A percentile compares a stretch with the other conserved stretches of the same genome.
These are phyloP conservation scores for Eremochloa ophiuroides DNA, from an alignment of 176 grass and related monocot genomes.

Conservation along the genomic window DNA sequence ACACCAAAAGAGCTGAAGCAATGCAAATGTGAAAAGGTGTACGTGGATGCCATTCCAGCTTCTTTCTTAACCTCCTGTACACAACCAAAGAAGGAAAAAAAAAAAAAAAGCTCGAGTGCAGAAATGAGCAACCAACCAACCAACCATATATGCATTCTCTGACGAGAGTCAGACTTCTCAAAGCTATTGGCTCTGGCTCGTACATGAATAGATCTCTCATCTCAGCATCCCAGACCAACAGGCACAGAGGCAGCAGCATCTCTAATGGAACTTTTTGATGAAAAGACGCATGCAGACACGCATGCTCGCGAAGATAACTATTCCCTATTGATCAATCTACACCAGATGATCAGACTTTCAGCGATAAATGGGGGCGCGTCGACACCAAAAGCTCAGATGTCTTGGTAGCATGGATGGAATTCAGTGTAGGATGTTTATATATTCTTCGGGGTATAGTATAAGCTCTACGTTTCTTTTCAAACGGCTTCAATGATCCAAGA, in stretches of 20 bases:
- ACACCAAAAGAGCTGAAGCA: slow-evolving; percentile 24
- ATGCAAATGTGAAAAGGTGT: not conserved
- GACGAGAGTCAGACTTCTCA: not conserved
- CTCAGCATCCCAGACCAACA: not conserved
- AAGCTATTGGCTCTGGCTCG: slow-evolving; percentile 3
- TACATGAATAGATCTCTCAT: not conserved
- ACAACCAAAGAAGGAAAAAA: not conserved
- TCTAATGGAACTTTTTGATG: slow-evolving; percentile 8
- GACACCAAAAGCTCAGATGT: not conserved
- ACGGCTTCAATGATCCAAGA: not conserved
- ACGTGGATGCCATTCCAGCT: not conserved
- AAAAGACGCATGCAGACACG: slow-evolving; percentile 11
- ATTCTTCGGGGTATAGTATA: too few relatives aligned
- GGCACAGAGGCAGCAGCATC: not conserved
- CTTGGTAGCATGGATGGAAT: not conserved
- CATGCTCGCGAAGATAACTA: not conserved
- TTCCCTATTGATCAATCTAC: not conserved
- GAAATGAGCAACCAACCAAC: not conserved
- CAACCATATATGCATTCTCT: not conserved
- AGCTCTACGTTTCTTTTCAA: too few relatives aligned
- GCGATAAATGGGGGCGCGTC: slow-evolving; percentile 11
- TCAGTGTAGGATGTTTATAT: not conserved
- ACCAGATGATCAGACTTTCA: slow-evolving; percentile 22
- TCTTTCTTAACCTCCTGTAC: slow-evolving; percentile 18
- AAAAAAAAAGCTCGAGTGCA: not conserved